phyloP scores from a whole-genome alignment of 352 stramenopile genomes.

The Globisporangium perplexum region DNA sequence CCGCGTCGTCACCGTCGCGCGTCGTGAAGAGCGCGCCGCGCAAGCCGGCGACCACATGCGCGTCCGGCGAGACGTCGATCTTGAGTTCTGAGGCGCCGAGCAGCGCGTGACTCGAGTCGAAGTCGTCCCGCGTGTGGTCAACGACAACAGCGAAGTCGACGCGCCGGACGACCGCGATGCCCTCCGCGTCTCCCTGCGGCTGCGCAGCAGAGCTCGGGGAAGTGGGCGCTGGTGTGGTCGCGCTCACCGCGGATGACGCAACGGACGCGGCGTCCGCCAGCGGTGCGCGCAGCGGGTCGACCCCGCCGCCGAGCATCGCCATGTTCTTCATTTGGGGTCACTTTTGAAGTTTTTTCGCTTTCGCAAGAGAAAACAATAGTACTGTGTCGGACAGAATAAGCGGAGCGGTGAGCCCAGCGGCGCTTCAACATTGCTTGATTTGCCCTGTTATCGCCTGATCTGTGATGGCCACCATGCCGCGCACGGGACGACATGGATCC shows the following conservation, averaged over 20 bases:
- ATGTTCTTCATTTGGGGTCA: not conserved
- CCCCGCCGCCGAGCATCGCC: not conserved
- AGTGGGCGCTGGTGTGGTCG: not conserved
- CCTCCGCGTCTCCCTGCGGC: constrained; percentile 4
- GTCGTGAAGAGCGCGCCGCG: constrained; percentile 29
- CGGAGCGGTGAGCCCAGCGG: no score
- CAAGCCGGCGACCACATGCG: constrained; percentile 41
- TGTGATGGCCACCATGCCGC: no score
- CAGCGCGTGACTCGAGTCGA: constrained; percentile 18
- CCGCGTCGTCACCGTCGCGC: constrained; percentile 7
- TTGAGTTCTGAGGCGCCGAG: constrained; percentile 36
- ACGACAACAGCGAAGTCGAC: constrained; percentile 22
- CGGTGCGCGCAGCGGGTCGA: not conserved
- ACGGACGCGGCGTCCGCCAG: not conserved
- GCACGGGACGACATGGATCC: no score
- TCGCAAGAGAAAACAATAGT: not conserved
- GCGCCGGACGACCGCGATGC: constrained; percentile 16
- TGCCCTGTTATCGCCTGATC: no score
- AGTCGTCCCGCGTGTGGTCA: not conserved
- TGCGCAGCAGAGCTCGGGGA: no score
- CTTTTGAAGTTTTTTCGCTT: not conserved
- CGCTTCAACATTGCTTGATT: no score
- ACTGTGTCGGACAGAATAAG: not conserved
- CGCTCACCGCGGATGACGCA: no score
- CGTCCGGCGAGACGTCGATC: constrained; percentile 46